These are phyloP conservation scores for Mediolabrus comicus DNA, from an alignment of 108 stramenopile species.

Conservation along the genomic window DNA sequence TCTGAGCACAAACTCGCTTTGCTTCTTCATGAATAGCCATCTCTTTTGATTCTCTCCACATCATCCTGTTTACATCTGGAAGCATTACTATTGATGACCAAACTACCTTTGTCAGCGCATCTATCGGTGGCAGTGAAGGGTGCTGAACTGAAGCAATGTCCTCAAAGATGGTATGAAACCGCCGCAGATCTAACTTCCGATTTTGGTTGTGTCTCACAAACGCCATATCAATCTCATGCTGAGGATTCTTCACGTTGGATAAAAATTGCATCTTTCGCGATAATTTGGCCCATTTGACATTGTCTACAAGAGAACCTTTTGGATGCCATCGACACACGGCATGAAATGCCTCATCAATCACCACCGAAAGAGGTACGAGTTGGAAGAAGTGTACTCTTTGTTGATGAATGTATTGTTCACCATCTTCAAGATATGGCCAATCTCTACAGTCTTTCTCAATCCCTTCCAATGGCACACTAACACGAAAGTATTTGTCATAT, in stretches of 20 bases:
- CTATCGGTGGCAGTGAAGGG: conserved; percentile 19
- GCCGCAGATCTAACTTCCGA: conserved; percentile 33
- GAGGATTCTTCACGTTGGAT: conserved; percentile 35
- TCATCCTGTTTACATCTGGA: conserved; percentile 48
- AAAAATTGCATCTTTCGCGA: conserved; percentile 53
- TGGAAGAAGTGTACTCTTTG: conserved; percentile 53
- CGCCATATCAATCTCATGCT: conserved; percentile 52
- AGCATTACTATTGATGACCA: conserved; percentile 52
- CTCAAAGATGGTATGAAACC: conserved; percentile 34
- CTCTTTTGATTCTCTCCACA: conserved; percentile 54
- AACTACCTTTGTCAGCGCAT: conserved; percentile 29
- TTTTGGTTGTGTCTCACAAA: conserved; percentile 37
- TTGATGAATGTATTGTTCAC: conserved; percentile 27
- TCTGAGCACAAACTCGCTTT: conserved; percentile 45
- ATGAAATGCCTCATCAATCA: conserved; percentile 41
- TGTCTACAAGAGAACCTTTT: conserved; percentile 35
- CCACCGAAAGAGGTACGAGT: conserved; percentile 25
- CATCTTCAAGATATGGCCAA: conserved; percentile 5
- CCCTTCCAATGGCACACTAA: conserved; percentile 26
- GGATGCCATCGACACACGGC: conserved; percentile 56
- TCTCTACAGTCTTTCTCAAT: conserved; percentile 35
- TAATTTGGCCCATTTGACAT: conserved; percentile 59
- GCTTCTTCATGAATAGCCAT: conserved; percentile 52
- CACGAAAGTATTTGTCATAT: conserved; percentile 23
- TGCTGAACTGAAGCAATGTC: conserved; percentile 47